Conservation (phyloP, 306 rosid genomes). For the Vigna unguiculata region DNA sequence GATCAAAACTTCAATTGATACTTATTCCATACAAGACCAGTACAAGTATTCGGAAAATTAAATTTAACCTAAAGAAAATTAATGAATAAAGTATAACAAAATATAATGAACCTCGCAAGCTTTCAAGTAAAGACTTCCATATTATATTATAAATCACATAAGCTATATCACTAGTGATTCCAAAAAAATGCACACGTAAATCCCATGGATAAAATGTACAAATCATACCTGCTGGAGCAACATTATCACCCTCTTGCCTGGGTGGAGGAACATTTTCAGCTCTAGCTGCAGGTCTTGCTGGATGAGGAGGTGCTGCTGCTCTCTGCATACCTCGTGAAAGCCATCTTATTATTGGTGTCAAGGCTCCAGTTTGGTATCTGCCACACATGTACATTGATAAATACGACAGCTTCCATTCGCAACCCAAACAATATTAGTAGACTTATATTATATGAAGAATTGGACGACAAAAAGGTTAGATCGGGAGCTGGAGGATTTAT, state of each 20-base stretch:
- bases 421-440: slow-evolving; percentile 16
- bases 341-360: slow-evolving; percentile 88
- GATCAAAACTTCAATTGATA: slow-evolving; percentile 6
- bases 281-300: slow-evolving; percentile 81
- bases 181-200: slow-evolving; percentile 23
- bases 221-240: slow-evolving; percentile 72
- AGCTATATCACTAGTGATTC: background rate
- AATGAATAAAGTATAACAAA: background rate
- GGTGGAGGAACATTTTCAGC: slow-evolving; percentile 76
- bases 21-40: slow-evolving; percentile 23
- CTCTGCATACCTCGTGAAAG: slow-evolving; percentile 95
- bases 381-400: slow-evolving; percentile 44
- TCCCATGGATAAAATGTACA: slow-evolving; percentile 34
- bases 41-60: background rate
- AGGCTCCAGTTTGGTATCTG: slow-evolving; percentile 96
- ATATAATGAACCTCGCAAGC: slow-evolving; percentile 13
- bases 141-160: slow-evolving; percentile 17
- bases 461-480: background rate
- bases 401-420: slow-evolving; percentile 41
- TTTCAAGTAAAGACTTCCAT: slow-evolving; percentile 18
- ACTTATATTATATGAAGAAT: slow-evolving; percentile 24
- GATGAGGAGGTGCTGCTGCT: slow-evolving; percentile 94
- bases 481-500: background rate
- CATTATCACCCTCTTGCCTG: slow-evolving; percentile 69
- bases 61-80: background rate